A percentile compares a stretch with the other conserved stretches of the same genome.
Conservation (phyloP, 2,329 filamentous ascomycete genomes). For the Pestalotiopsis sp. region DNA sequence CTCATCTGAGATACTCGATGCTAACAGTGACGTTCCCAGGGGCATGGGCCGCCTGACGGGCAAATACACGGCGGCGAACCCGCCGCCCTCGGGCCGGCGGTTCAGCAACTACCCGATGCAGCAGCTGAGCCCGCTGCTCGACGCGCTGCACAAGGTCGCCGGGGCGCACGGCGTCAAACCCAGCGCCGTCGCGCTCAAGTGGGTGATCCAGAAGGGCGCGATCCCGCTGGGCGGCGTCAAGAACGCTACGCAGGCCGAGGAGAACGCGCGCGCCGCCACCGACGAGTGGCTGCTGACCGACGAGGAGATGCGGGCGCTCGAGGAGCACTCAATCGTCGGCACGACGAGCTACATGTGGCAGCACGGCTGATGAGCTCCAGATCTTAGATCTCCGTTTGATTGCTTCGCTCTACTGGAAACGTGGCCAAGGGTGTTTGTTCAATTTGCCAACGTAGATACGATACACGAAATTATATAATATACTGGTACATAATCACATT, state of each 20-base stretch:
- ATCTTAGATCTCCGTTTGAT: too few species aligned
- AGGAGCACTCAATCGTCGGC: constrained; percentile 40
- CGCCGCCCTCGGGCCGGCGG: constrained; percentile 35
- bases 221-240: constrained; percentile 43
- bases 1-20: neutral
- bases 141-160: constrained; percentile 35
- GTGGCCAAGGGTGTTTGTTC: neutral
- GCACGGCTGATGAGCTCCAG: constrained; percentile 33
- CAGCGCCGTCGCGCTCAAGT: constrained; percentile 44
- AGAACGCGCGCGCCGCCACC: constrained; percentile 34
- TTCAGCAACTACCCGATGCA: constrained; percentile 46
- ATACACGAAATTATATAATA: too few species aligned
- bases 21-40: neutral
- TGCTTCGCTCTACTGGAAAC: neutral
- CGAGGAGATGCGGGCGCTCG: constrained; percentile 42
- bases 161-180: constrained; percentile 32
- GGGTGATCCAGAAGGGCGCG: constrained; percentile 43
- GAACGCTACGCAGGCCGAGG: constrained; percentile 39
- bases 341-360: constrained; percentile 41
- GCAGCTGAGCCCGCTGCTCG: constrained; percentile 38
- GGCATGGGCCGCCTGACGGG: constrained; percentile 40
- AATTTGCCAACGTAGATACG: too few species aligned
- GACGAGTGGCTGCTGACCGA: constrained; percentile 40
- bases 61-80: constrained; percentile 39
- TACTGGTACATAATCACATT: too few species aligned